These are phyloP conservation scores for Neurospora tetraspora DNA, from an alignment of 495 filamentous ascomycete species.

Conservation along the genomic window DNA sequence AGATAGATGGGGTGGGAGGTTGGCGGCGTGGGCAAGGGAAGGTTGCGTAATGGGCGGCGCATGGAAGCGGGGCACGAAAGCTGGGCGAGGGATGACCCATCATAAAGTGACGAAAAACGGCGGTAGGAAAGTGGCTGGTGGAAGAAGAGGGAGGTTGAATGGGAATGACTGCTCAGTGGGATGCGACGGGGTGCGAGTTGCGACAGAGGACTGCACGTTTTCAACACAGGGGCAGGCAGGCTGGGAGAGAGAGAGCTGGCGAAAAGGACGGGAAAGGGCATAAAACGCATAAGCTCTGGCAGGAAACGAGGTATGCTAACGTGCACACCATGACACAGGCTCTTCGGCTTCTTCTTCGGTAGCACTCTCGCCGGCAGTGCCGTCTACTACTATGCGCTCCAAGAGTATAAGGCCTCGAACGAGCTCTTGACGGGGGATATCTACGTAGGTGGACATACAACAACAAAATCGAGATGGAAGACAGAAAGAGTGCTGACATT, in stretches of 20 bases:
- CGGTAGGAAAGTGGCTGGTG: background rate
- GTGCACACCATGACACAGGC: slow-evolving; percentile 32
- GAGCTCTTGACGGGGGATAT: slow-evolving; percentile 94
- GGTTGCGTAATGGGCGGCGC: too few relatives aligned
- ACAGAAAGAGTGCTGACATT: slow-evolving; percentile 7
- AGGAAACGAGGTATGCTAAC: background rate
- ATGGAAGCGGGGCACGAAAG: too few relatives aligned
- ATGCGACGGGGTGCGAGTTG: background rate
- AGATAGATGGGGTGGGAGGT: background rate
- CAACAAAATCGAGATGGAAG: background rate
- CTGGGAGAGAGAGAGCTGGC: background rate
- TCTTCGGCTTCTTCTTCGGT: slow-evolving; percentile 91
- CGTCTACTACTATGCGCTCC: slow-evolving; percentile 84
- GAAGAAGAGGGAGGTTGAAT: background rate
- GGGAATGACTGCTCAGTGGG: background rate
- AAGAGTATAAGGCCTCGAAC: slow-evolving; percentile 89
- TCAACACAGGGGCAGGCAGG: background rate
- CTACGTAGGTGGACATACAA: slow-evolving; percentile 52
- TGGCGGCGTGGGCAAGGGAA: too few relatives aligned
- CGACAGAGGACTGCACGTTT: background rate
- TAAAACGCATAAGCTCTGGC: background rate
- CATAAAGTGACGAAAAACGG: too few relatives aligned
- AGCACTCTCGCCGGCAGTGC: slow-evolving; percentile 65
- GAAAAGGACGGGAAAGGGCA: background rate
- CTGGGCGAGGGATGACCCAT: too few relatives aligned